Conservation (phyloP, 768 basidiomycete species). For the Phaeotremella skinneri region DNA sequence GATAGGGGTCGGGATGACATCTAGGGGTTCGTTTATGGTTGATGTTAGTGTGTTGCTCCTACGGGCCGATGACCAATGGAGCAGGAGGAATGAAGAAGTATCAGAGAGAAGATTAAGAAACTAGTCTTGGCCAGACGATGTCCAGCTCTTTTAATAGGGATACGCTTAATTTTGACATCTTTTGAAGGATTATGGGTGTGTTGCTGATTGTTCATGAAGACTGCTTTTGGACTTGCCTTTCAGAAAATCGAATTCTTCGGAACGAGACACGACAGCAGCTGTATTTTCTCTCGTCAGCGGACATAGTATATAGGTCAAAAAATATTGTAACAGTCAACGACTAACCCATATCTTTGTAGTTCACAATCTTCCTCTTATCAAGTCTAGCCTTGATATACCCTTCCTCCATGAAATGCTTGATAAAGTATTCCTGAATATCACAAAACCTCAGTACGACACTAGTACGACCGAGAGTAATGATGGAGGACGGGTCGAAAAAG, state of each 20-base stretch:
- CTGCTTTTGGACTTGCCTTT: constrained; percentile 31
- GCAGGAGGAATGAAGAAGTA: constrained; percentile 1
- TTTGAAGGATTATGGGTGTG: constrained; percentile 4
- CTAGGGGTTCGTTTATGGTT: constrained; percentile 19
- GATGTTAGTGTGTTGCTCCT: too few relatives aligned
- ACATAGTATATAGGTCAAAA: background rate
- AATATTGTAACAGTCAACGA: constrained; percentile 8
- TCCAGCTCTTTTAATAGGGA: constrained; percentile 18
- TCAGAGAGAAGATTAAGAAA: constrained; percentile 53
- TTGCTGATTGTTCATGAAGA: constrained; percentile 3
- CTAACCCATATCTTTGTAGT: constrained; percentile 75
- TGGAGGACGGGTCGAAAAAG: background rate
- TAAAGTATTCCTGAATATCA: constrained; percentile 77
- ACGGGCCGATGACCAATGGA: too few relatives aligned
- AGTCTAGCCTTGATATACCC: constrained; percentile 67
- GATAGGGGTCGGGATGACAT: constrained; percentile 46
- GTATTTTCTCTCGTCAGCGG: background rate
- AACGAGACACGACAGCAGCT: constrained; percentile 43
- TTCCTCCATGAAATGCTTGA: constrained; percentile 69
- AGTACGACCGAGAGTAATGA: background rate
- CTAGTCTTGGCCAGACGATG: constrained; percentile 23
- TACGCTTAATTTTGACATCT: constrained; percentile 37
- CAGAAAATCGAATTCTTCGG: constrained; percentile 48
- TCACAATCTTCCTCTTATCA: constrained; percentile 72
- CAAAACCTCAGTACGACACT: background rate